Evolutionary conservation across 176 grass and related monocot species (phyloP).

Genomic region (Saccharum officinarum): DNA sequence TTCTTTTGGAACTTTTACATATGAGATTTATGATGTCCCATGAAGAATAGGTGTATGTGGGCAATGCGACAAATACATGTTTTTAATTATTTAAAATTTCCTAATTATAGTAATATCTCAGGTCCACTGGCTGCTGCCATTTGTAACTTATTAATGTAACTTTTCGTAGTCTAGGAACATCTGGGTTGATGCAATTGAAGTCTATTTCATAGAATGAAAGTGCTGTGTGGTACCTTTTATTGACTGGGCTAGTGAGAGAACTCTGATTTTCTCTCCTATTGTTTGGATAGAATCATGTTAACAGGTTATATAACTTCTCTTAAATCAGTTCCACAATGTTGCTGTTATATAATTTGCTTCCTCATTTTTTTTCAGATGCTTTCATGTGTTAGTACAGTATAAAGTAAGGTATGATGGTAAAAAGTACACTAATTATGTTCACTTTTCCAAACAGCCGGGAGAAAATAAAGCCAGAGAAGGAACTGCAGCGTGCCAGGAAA

Average conservation of each 20-base stretch:
- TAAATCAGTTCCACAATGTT: constrained; percentile 1
- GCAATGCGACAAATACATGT: neutral
- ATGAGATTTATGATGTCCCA: neutral
- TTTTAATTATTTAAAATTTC: constrained; percentile 7
- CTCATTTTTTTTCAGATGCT: neutral
- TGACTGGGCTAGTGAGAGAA: constrained; percentile 1
- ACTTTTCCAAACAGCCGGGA: constrained; percentile 64
- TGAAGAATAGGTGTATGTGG: neutral
- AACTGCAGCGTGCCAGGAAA: constrained; percentile 88
- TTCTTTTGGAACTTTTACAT: constrained; percentile 18
- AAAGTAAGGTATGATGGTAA: neutral
- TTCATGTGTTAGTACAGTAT: constrained; percentile 24
- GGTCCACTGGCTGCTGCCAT: neutral
- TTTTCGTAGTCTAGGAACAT: neutral
- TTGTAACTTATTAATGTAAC: constrained; percentile 14
- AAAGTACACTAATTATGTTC: constrained; percentile 32
- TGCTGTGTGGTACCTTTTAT: neutral
- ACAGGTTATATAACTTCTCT: neutral
- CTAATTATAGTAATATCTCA: constrained; percentile 14
- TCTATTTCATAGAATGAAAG: constrained; percentile 14
- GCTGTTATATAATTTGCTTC: constrained; percentile 17
- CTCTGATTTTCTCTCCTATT: neutral
- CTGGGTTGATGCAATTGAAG: constrained; percentile 8
- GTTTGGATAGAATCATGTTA: constrained; percentile 13
- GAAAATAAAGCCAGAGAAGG: constrained; percentile 97